phyloP scores from a whole-genome alignment of 441 rosid genomes.

The Macaranga tanarius region DNA sequence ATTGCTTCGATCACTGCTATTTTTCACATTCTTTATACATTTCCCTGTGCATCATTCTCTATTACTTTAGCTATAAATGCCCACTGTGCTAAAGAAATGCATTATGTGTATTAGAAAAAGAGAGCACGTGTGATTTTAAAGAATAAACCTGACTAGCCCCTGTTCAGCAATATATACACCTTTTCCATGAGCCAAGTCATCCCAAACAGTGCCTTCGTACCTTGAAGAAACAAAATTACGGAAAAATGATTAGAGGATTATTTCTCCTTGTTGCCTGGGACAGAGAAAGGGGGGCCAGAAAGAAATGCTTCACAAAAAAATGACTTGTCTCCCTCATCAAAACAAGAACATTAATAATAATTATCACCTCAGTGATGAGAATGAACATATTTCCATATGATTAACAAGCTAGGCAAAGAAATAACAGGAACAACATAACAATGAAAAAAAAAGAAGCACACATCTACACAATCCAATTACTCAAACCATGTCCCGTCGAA shows the following conservation, averaged over 20 bases:
- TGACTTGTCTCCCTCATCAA: no score
- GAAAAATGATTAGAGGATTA: neutral
- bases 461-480: no score
- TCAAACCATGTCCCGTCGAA: neutral
- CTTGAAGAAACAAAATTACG: conserved; percentile 35
- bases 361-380: neutral
- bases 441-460: no score
- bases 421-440: no score
- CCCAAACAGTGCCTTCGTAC: conserved; percentile 94
- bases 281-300: neutral
- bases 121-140: neutral
- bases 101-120: conserved; percentile 5
- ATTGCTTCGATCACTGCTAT: neutral
- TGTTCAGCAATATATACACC: conserved; percentile 81
- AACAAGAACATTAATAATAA: neutral
- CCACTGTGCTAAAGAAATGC: no score
- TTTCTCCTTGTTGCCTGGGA: neutral
- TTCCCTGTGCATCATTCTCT: neutral
- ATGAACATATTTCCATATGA: neutral
- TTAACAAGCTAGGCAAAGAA: neutral
- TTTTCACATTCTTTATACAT: neutral
- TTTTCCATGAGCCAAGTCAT: conserved; percentile 91
- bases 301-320: no score
- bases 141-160: conserved; percentile 70
- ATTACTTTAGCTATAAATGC: no score